These are phyloP conservation scores for Apiospora rasikravindrae DNA, from an alignment of 2,329 filamentous ascomycete species.

Conservation along the genomic window DNA sequence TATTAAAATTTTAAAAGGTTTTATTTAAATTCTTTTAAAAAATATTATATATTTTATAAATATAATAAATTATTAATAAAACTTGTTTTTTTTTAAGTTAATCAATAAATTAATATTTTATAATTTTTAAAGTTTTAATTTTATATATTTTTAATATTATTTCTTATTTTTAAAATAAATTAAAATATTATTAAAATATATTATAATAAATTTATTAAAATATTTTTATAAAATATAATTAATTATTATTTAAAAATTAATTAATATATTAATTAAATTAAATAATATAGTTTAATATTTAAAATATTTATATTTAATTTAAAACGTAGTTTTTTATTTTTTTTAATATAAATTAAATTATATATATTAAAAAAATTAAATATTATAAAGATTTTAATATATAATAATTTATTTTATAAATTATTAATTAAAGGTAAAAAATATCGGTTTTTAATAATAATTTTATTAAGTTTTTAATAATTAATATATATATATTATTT, in stretches of 20 bases:
- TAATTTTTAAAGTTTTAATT: too few species aligned
- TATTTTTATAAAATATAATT: background rate
- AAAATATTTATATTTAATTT: slow-evolving; percentile 8
- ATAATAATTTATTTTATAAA: background rate
- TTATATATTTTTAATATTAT: background rate
- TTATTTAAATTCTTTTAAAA: too few species aligned
- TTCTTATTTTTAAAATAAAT: background rate
- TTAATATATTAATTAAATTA: background rate
- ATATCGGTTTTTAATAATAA: background rate
- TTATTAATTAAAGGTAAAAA: too few species aligned
- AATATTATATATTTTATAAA: too few species aligned
- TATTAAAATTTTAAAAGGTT: too few species aligned
- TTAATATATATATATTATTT: background rate
- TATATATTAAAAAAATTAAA: too few species aligned
- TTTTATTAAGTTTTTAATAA: background rate
- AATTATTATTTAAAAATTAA: background rate
- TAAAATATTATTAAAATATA: background rate
- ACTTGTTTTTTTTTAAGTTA: too few species aligned
- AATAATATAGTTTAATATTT: too few species aligned
- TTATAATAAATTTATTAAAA: background rate
- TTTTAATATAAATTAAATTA: too few species aligned
- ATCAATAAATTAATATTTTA: too few species aligned
- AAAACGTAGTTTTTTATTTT: too few species aligned
- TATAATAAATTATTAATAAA: too few species aligned
- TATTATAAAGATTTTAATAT: background rate